Base-by-base conservation (phyloP, 768 basidiomycete species). In the Mycena rebaudengoi region DNA sequence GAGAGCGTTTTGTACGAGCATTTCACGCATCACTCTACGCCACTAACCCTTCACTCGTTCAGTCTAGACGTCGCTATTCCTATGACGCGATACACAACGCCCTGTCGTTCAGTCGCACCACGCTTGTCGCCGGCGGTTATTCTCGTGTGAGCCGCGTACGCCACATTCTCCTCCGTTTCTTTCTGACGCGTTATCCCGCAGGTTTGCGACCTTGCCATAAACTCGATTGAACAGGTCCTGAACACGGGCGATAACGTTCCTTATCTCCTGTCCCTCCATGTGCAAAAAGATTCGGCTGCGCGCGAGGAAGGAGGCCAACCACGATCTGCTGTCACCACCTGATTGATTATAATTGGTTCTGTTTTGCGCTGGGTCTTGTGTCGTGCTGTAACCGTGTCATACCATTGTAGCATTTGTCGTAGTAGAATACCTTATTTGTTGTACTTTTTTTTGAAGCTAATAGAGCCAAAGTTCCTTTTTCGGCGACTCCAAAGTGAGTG, bases 41-140 rank as follows among this genome's bases (percentile, higher is more conserved):
- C 41, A 20, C 7, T 13, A 30, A 30, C 35, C 44, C 41, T 53
- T 23, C 48, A 25, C 30, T 8, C n/a, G 20, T 56, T 11, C 44
- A 18, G 25, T 56, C 20, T 72, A 94, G 92, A 61, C 83, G 88
- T 58, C 83, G 91, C 71, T 94, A 94, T 70, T 85, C 90, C 0
- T 88, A 91, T 69, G 92, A 94, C 65, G 86, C 88, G 12, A 91
- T 94, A 56, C 93, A 94, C 74, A 94, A 94, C 71, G 85, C 86
- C 10, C 91, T 94, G 71, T 81, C 92, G 18, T 20, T 21, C 48
- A 69, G 68, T 30, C 64, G 65, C 49, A 50, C 56, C 18, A 64
- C 65, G 13, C 52, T 65, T 6, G 40, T 51, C n/a, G 20, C 55
- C 6, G 78, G 85, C 14, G 85, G 86, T 32, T 87, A 87, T 64